These are phyloP conservation scores for Aspergillus persii DNA, from an alignment of 2,329 filamentous ascomycete species.

Conservation along the genomic window DNA sequence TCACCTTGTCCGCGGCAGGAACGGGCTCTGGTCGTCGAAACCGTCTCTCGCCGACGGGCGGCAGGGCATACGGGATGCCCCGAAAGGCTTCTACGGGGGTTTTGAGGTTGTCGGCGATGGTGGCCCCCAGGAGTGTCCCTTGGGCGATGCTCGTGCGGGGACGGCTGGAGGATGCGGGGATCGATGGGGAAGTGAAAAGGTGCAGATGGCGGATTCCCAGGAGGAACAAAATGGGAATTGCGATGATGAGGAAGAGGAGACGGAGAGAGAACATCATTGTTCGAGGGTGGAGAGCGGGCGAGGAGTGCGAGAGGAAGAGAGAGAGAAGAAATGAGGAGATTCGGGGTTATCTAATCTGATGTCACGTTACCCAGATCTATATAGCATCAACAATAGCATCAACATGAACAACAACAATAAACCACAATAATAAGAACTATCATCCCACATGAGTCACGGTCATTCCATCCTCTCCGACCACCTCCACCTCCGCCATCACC, in stretches of 20 bases:
- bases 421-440: background rate
- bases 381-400: too few species aligned
- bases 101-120: conserved; percentile 21
- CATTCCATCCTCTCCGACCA: conserved; percentile 27
- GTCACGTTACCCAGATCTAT: too few species aligned
- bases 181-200: background rate
- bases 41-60: conserved; percentile 47
- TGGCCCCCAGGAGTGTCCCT: conserved; percentile 31
- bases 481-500: conserved; percentile 30
- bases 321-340: too few species aligned
- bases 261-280: background rate
- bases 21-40: conserved; percentile 42
- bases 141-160: conserved; percentile 22
- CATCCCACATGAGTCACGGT: conserved; percentile 22
- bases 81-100: conserved; percentile 43
- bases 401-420: too few species aligned
- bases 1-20: conserved; percentile 12
- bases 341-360: too few species aligned
- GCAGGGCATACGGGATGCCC: conserved; percentile 50
- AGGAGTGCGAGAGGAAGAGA: too few species aligned
- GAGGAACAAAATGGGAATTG: background rate
- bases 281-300: too few species aligned
- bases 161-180: background rate
- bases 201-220: background rate
- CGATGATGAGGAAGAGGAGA: background rate